Evolutionary conservation across 2,329 filamentous ascomycete genomes (phyloP), one percentile per base, ranked within the genome.

Genomic region (Thielaviopsis populi): DNA sequence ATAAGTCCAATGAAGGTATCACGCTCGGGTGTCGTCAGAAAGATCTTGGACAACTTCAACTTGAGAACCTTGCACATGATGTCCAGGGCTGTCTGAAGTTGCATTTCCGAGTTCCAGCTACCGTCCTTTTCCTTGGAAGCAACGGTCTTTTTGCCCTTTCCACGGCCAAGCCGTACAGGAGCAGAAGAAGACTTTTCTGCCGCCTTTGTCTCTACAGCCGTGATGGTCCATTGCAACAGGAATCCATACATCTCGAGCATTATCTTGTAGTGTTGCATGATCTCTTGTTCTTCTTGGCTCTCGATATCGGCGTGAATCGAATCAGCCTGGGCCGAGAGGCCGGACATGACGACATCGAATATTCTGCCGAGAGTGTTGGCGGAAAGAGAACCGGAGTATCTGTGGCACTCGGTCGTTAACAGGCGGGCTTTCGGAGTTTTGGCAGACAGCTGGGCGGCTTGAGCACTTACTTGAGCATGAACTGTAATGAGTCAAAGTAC

Each of bases 1-100:
- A 99, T 87, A 0, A 99, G 80, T 63, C 88, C 85, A 67, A 99
- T 87, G 70, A 99, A 96, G 0, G 91, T 96, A 71, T 99, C 94
- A 67, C 92, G 83, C 75, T 99, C 94, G 59, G 92, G 95, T 0
- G 94, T 99, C 0, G 94, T 99, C 67, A 97, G 75, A 72, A 99
- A 99, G 67, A 99, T 92, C 71, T 89, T 91, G 69, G 87, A 84
- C 60, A 99, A 79, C 76, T 96, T 96, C 71, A 96, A 77, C 74
- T 91, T 95, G 74, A 99, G 80, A 59, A 96, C 91, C 73, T 95
- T 96, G 77, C 89, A 92, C 90, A 99, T 97, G 37, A 86, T 85
- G 70, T 96, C 91, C 67, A 99, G 82, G 1, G 92, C 91, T 11
- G 83, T 84, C 73, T 96, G 90, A 30, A 99, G 79, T 73, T 99